Base-by-base conservation (phyloP, 2,329 filamentous ascomycete species). In the Beauveria sp. region DNA sequence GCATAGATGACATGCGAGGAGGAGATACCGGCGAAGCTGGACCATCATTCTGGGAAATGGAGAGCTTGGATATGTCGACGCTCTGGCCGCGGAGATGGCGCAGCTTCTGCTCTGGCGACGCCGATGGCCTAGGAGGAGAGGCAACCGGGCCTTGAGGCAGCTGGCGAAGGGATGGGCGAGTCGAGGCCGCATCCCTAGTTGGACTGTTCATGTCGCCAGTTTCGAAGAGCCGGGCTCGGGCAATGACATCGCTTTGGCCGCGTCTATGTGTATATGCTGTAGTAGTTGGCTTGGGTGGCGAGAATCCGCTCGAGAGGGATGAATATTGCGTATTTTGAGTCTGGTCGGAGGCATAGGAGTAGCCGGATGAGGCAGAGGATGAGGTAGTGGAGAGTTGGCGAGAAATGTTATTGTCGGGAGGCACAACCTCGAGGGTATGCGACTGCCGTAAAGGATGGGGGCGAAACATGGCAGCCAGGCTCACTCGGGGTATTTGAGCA, bases 141-240 rank as follows among this genome's bases (percentile, higher is more conserved):
- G 70, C 67, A 18, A 79, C 82, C 3, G 89, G 87, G 1, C 83
- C 78, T 70, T 90, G 88, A 3, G 87, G 84, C 7, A 92, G 79
- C 26, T 89, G 89, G 54, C 91, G 85, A 63, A 96, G 78, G 24
- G 90, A 92, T 69, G 90, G 88, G 58, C 91, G 87, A 63, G 89
- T 83, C 66, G 82, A 87, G 66, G 84, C 84, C n/a, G 84, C 79
- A 63, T 74, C 72, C 62, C 73, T 75, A 66, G 77, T 74, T 58
- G 75, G 67, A 64, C 69, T 66, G 63, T 70, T 79, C 76, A 70
- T 80, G 72, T 73, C 78, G 70, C 70, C 73, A 47, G 70, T 55
- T 69, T 76, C 75, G 66, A 81, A 75, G 63, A 79, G 74, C 66
- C 80, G 71, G 69, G 85, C 81, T 48, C 79, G 79, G 63, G 81